Evolutionary conservation across 2,329 filamentous ascomycete genomes (phyloP).

Genomic region (Dactylellina drechsleri): DNA sequence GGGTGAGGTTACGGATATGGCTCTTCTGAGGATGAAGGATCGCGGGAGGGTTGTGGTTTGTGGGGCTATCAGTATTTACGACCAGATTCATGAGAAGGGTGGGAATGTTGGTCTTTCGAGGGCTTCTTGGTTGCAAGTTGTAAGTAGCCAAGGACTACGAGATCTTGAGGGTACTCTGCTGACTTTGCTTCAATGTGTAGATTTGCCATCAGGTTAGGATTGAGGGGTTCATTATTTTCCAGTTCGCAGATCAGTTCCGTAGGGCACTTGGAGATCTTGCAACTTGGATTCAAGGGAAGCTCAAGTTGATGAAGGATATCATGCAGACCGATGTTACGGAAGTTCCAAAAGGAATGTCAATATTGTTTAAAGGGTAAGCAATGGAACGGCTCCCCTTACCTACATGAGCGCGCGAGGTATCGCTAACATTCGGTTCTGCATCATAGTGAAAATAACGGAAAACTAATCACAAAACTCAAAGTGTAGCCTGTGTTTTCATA

Average conservation of each 20-base stretch:
- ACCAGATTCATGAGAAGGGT: constrained; percentile 59
- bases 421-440: not conserved
- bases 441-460: constrained; percentile 40
- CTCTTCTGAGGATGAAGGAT: constrained; percentile 63
- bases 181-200: not conserved
- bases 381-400: not conserved
- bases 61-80: constrained; percentile 64
- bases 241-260: constrained; percentile 60
- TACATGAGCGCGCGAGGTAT: not conserved
- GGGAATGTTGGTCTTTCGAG: constrained; percentile 25
- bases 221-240: constrained; percentile 64
- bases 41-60: constrained; percentile 63
- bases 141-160: constrained; percentile 7
- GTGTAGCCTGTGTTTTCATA: not conserved
- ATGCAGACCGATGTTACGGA: constrained; percentile 46
- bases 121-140: constrained; percentile 45
- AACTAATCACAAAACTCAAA: constrained; percentile 20
- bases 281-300: constrained; percentile 46
- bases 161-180: constrained; percentile 57
- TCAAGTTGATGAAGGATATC: constrained; percentile 46
- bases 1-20: constrained; percentile 65
- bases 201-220: constrained; percentile 61
- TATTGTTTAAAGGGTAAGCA: constrained; percentile 43
- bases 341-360: constrained; percentile 52
- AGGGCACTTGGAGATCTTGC: constrained; percentile 35